Evolutionary conservation across 139 green algal genomes (phyloP), one percentile per base, ranked within the genome.

Genomic region (Chlorella sp.): DNA sequence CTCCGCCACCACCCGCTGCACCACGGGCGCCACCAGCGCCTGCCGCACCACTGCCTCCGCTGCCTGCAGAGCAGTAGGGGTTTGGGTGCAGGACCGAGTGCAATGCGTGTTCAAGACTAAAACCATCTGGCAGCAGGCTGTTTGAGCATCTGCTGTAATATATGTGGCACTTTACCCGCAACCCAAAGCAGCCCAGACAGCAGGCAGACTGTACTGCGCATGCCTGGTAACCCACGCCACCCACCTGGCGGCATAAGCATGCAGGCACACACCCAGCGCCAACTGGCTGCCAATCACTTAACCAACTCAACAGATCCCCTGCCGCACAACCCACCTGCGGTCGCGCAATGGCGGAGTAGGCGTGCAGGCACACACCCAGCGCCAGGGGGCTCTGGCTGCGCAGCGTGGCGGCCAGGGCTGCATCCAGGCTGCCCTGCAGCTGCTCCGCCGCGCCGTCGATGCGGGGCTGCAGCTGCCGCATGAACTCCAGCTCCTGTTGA

Each of bases 351-450:
- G 96, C 90, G 2, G 92, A 86, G 62, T 95, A 98, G 0, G 93
- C 95, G 65, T 94, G 93, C 80, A 99, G 86, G 89, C 91, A 95
- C 85, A 97, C 91, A 38, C 87, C 86, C 13, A 94, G 68, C 25
- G 91, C 88, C 6, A 82, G 64, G 13, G 80, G 60, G 80, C 89
- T 76, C n/a, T 87, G 85, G 30, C 28, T 64, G 25, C 75, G 30
- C 20, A 98, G 88, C 0, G 94, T 91, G 16, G 81, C 74, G 9
- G 69, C 44, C 26, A 98, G 83, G 1, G 87, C 88, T 4, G 68
- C 51, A 12, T 92, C 81, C 57, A 97, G 86, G 32, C 85, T 85
- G 28, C 47, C 74, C 84, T 90, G 69, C 41, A 98, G 89, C 69
- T 85, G 47, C 38, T 78, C 64, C 28, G 89, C 84, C 17, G 89